Percentiles rank a stretch among this genome's conserved stretches.
phyloP scores from a whole-genome alignment of 2,329 filamentous ascomycete species.

The Penicillium polonicum region DNA sequence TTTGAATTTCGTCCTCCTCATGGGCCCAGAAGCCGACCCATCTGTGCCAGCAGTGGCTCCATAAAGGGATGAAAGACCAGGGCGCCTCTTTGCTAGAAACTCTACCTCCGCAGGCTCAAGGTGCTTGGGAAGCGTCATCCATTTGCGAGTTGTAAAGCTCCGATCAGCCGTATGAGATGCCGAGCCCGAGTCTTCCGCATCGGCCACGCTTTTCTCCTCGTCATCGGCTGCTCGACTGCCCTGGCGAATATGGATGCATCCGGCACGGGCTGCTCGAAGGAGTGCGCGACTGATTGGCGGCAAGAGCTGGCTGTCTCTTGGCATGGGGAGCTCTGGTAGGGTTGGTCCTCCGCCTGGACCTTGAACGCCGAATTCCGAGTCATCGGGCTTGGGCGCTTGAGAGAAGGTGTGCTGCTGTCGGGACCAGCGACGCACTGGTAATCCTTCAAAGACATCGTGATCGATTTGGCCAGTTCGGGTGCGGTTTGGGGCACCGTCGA shows the following conservation, averaged over 20 bases:
- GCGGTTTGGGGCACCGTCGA: slow-evolving; percentile 46
- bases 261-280: slow-evolving; percentile 75
- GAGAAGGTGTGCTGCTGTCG: slow-evolving; percentile 68
- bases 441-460: slow-evolving; percentile 67
- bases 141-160: slow-evolving; percentile 59
- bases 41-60: slow-evolving; percentile 31
- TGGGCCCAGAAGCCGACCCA: slow-evolving; percentile 49
- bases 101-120: slow-evolving; percentile 59
- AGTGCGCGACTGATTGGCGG: slow-evolving; percentile 78
- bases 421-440: slow-evolving; percentile 89
- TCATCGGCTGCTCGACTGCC: slow-evolving; percentile 43
- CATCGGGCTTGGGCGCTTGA: slow-evolving; percentile 64
- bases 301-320: slow-evolving; percentile 76
- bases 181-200: slow-evolving; percentile 34
- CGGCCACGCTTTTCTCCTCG: slow-evolving; percentile 38
- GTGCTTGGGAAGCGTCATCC: slow-evolving; percentile 56
- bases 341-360: slow-evolving; percentile 29
- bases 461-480: slow-evolving; percentile 54
- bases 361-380: slow-evolving; percentile 37
- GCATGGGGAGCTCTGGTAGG: slow-evolving; percentile 79
- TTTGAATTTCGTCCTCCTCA: slow-evolving; percentile 78
- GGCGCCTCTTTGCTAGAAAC: slow-evolving; percentile 61
- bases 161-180: slow-evolving; percentile 39
- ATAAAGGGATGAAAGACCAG: slow-evolving; percentile 57
- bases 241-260: slow-evolving; percentile 71